Conservation (phyloP, 75 land plant species). For the Cryptomeria japonica region DNA sequence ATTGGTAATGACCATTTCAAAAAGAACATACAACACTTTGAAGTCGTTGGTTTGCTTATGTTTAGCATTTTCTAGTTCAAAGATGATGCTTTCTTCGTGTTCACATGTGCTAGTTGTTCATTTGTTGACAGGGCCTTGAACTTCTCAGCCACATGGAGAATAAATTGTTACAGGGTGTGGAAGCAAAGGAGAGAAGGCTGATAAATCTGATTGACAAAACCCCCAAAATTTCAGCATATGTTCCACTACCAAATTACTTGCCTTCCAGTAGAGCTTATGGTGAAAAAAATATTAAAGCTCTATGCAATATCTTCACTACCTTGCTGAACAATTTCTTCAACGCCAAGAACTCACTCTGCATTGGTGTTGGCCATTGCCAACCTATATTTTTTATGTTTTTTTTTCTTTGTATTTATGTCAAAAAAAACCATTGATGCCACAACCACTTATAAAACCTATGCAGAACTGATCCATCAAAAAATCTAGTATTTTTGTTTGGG, state of each 20-base stretch:
- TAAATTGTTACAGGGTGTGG: background rate
- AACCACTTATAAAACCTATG: too few species aligned
- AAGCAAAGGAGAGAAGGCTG: background rate
- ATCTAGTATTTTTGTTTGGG: too few species aligned
- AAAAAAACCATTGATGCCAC: too few species aligned
- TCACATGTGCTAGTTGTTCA: constrained; percentile 38
- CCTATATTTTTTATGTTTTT: too few species aligned
- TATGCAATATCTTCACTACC: constrained; percentile 17
- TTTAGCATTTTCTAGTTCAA: constrained; percentile 32
- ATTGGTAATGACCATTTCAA: constrained; percentile 30
- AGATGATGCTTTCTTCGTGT: constrained; percentile 41
- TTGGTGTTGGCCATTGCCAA: too few species aligned
- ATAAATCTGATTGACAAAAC: constrained; percentile 22
- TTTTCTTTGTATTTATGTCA: too few species aligned
- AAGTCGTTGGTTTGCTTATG: constrained; percentile 27
- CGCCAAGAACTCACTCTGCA: background rate
- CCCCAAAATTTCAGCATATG: constrained; percentile 30
- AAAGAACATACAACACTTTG: constrained; percentile 22
- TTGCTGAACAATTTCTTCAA: background rate
- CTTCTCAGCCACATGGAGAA: too few species aligned
- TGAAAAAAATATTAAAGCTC: constrained; percentile 31
- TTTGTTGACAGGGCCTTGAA: constrained; percentile 49
- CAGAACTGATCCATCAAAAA: too few species aligned
- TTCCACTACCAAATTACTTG: constrained; percentile 46
- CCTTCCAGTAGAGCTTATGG: constrained; percentile 28